Base-by-base conservation (phyloP, 257 asterid species). In the Apocynum venetum region DNA sequence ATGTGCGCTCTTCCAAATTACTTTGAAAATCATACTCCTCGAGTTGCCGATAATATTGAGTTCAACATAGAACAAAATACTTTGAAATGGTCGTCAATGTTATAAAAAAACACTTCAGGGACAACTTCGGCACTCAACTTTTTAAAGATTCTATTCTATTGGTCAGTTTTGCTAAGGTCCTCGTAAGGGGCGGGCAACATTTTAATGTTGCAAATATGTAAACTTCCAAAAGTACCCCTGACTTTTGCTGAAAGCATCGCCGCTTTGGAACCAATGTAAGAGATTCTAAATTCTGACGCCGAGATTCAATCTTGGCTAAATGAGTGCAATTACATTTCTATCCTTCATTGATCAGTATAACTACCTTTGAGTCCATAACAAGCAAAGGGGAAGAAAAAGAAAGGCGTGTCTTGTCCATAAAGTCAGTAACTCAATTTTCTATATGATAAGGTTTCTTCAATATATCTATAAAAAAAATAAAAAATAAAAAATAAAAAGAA, bases 111-210 rank as follows among this genome's bases (percentile, higher is more conserved):
- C 20, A 63, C 10, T 36, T 13, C 8, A 25, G 10, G 69, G 69
- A 11, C 8, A 35, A 61, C 9, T 25, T 61, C 40, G 67, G 40
- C 67, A 31, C 0, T 25, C 17, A 31, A 25, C 31, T 20, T 31
- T 61, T 46, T 46, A 1, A 31, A 61, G 17, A 31, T 61, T 61
- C 31, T 25, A 25, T 25, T 25, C 31, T 25, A 25, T 25, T 25
- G 31, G 40, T 8, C 64, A 9, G 59, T 46, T 78, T 69, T 15
- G 76, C 5, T 35, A 20, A 6, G 9, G 20, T 43, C 70, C 71
- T 69, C 76, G 76, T n/a, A 55, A 44, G 38, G 52, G 38, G 52
- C 51, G 80, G 49, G 71, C 71, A 43, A 55, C 63, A 56, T 44
- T 77, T 13, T 0, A 25, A 25, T 25, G 31, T 25, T 25, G 31